Base-by-base conservation (phyloP, 108 stramenopile species). In the Skeletonema marinoi region DNA sequence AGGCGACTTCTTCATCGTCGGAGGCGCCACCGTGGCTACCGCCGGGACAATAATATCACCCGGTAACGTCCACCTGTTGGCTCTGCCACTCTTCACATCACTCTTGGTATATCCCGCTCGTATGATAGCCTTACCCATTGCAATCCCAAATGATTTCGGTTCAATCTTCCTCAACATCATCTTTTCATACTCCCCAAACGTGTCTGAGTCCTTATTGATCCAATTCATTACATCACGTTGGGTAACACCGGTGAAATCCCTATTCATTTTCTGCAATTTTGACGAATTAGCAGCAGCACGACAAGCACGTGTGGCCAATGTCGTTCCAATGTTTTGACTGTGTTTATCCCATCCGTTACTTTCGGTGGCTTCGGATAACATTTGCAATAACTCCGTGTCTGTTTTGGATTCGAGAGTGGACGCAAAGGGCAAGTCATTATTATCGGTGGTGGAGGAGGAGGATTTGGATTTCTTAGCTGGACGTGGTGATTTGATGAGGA, bases 81-180 rank as follows among this genome's bases (percentile, higher is more conserved):
- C 73, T 35, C 73, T 66, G 4, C 73, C 73, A 32, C 65, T 74
- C 32, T 50, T 33, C 9, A 58, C 7, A 25, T 66, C 69, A 65
- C 65, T 64, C 32, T 72, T 77, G 3, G 35, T 65, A 17, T 73
- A 77, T 0, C 75, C 75, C 36, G 75, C 75, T 30, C 75, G 16
- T 14, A 65, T 16, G 5, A 77, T 63, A 9, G 75, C 75, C 61
- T 73, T 73, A 2, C 41, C 60, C 35, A 77, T 73, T 32, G 62
- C 65, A 71, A 73, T 77, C 31, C 63, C 65, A 63, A 73, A 72
- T 3, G 63, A 66, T 63, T 77, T 77, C 14, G 17, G 41, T 30
- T 72, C 71, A 25, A 77, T 72, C 35, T 64, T 63, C 3, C 32
- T 1, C 3, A 77, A 61, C 75, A 77, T 77, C 59, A 70, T 35